Evolutionary conservation across 31 red algal species (phyloP).

Genomic region (Odonthalia washingtoniensis): DNA sequence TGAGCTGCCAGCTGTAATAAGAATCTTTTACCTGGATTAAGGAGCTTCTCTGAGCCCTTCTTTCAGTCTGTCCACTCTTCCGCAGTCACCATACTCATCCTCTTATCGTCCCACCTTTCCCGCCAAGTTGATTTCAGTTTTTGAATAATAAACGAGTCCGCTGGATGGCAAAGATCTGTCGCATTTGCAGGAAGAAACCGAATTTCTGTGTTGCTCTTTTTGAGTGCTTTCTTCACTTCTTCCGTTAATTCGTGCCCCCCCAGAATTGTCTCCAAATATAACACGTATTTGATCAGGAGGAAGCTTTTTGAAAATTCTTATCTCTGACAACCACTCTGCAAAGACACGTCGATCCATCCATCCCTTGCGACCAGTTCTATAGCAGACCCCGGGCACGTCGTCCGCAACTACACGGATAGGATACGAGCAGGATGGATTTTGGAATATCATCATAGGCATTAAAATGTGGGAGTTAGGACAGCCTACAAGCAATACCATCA

Average conservation of each 20-base stretch:
- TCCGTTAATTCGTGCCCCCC: constrained; percentile 14
- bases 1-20: constrained; percentile 5
- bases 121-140: constrained; percentile 31
- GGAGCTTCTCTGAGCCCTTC: constrained; percentile 1
- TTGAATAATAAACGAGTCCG: constrained; percentile 50
- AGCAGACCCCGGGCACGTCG: constrained; percentile 1
- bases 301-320: neutral
- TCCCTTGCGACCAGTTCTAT: constrained; percentile 22
- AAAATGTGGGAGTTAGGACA: neutral
- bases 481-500: constrained; percentile 22
- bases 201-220: constrained; percentile 22
- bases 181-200: constrained; percentile 20
- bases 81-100: neutral
- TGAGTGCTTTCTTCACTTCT: neutral
- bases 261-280: constrained; percentile 35
- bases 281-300: constrained; percentile 2
- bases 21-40: no score
- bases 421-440: constrained; percentile 17
- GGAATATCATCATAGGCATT: constrained; percentile 12
- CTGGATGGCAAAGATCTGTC: constrained; percentile 35
- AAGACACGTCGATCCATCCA: neutral
- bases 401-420: constrained; percentile 26
- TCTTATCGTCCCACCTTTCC: constrained; percentile 13
- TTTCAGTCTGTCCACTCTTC: constrained; percentile 1
- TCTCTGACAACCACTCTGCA: neutral